Evolutionary conservation across 192 early-diverging fungal species (phyloP).

Genomic region (Backusella sp.): DNA sequence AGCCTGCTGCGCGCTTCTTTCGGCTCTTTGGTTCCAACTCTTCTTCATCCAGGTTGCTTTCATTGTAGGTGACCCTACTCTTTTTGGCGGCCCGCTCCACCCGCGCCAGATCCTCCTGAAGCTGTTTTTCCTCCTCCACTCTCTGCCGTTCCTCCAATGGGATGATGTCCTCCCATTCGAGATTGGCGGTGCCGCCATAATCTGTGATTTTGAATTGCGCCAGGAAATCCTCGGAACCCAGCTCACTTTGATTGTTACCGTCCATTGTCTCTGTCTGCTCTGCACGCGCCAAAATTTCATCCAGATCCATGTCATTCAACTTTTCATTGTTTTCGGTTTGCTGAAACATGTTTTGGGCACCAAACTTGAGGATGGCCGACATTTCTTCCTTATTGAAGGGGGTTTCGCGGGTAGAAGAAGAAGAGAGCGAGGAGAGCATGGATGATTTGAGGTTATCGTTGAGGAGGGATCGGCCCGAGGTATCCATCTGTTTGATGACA

Average conservation of each 20-base stretch:
- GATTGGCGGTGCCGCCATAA: slow-evolving; percentile 63
- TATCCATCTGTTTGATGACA: slow-evolving; percentile 94
- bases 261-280: slow-evolving; percentile 83
- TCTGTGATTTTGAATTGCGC: slow-evolving; percentile 94
- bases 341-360: slow-evolving; percentile 96
- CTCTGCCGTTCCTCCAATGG: slow-evolving; percentile 79
- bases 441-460: slow-evolving; percentile 22
- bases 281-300: slow-evolving; percentile 95
- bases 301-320: slow-evolving; percentile 93
- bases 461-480: slow-evolving; percentile 28
- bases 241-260: slow-evolving; percentile 54
- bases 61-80: slow-evolving; percentile 20
- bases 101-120: slow-evolving; percentile 54
- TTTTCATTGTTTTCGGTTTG: slow-evolving; percentile 63
- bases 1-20: neutral
- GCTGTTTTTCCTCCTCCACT: slow-evolving; percentile 65
- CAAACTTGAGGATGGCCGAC: slow-evolving; percentile 95
- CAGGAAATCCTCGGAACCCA: slow-evolving; percentile 91
- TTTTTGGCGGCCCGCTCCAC: slow-evolving; percentile 41
- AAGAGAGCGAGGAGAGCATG: slow-evolving; percentile 32
- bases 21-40: neutral
- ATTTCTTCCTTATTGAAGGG: slow-evolving; percentile 87
- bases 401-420: slow-evolving; percentile 26
- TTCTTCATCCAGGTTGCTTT: slow-evolving; percentile 20
- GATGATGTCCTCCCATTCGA: slow-evolving; percentile 96